Percentiles rank a stretch among this genome's conserved stretches.
Conservation (phyloP, 805 yeast species). For the Jamesozyma rosinii region DNA sequence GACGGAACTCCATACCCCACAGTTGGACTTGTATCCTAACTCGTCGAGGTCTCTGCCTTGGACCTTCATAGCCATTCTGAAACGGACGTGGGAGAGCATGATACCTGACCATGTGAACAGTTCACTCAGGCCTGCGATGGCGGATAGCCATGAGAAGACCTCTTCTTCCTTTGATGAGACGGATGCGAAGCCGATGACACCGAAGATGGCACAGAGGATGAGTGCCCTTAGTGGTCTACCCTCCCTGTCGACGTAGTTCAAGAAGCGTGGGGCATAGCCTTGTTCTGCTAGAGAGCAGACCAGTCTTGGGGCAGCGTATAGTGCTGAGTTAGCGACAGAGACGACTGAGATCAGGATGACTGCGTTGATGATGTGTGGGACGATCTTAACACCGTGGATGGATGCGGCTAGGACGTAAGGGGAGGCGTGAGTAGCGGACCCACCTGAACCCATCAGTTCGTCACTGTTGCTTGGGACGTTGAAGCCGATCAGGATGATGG, state of each 20-base stretch:
- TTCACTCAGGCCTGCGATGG: slow-evolving; percentile 51
- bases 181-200: slow-evolving; percentile 54
- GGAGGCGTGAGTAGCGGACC: slow-evolving; percentile 50
- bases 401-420: slow-evolving; percentile 70
- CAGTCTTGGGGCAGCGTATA: slow-evolving; percentile 64
- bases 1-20: slow-evolving; percentile 43
- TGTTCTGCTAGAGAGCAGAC: slow-evolving; percentile 61
- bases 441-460: slow-evolving; percentile 41
- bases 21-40: slow-evolving; percentile 41
- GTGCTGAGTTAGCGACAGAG: slow-evolving; percentile 70
- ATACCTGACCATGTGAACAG: slow-evolving; percentile 54
- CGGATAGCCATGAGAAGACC: slow-evolving; percentile 53
- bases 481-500: slow-evolving; percentile 47
- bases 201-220: slow-evolving; percentile 41
- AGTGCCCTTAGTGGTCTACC: slow-evolving; percentile 56
- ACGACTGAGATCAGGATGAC: slow-evolving; percentile 64
- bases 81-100: slow-evolving; percentile 43
- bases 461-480: slow-evolving; percentile 49
- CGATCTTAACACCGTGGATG: slow-evolving; percentile 49
- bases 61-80: slow-evolving; percentile 43
- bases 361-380: slow-evolving; percentile 67
- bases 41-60: slow-evolving; percentile 42
- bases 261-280: slow-evolving; percentile 54
- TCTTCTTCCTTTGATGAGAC: slow-evolving; percentile 43
- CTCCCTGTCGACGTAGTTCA: slow-evolving; percentile 45